Percentiles rank a stretch among this genome's conserved stretches.
These are phyloP conservation scores for Lippia alba DNA, from an alignment of 305 asterid species.

Conservation along the genomic window DNA sequence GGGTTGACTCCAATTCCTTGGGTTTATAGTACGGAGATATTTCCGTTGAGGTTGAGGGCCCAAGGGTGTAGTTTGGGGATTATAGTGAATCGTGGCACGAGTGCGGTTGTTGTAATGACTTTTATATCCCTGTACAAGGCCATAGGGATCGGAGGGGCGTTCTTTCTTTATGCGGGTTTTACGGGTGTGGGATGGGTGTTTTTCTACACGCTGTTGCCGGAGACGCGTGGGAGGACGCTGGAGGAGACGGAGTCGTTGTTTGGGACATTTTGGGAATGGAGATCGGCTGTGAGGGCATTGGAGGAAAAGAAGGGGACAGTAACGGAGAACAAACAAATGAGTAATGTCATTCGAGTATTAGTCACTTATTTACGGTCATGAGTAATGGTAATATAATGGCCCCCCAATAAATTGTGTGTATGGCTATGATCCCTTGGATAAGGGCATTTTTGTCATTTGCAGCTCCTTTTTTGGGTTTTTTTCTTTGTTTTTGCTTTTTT, in stretches of 20 bases:
- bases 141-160: conserved; percentile 59
- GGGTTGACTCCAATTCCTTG: conserved; percentile 73
- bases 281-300: conserved; percentile 43
- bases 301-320: conserved; percentile 9
- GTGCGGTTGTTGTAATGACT: conserved; percentile 57
- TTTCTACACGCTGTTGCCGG: conserved; percentile 57
- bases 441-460: conserved; percentile 18
- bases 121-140: conserved; percentile 49
- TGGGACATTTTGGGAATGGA: conserved; percentile 65
- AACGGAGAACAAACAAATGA: no score
- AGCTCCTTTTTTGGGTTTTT: background rate
- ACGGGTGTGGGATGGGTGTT: conserved; percentile 49
- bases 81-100: conserved; percentile 48
- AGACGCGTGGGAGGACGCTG: conserved; percentile 59
- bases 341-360: no score
- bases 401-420: background rate
- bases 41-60: conserved; percentile 59
- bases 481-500: no score
- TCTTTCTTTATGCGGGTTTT: conserved; percentile 50
- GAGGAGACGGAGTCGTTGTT: conserved; percentile 65
- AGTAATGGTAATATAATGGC: background rate
- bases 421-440: background rate
- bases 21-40: conserved; percentile 72
- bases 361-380: no score
- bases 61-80: conserved; percentile 59